Base-by-base conservation (phyloP, 768 basidiomycete species). In the Paxillus rubicundulus region DNA sequence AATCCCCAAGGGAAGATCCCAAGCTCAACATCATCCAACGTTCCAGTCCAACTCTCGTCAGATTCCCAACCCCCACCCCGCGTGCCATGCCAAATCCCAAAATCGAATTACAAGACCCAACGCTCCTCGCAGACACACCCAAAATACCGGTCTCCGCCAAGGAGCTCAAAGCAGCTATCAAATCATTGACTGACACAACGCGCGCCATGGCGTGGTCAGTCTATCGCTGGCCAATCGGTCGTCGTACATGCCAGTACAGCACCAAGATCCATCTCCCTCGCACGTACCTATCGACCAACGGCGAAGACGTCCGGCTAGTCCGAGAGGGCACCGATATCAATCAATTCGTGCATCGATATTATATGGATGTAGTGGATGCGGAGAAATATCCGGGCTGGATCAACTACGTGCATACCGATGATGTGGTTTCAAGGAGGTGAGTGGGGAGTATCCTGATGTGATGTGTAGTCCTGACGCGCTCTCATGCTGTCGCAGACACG, bases 161-260 rank as follows among this genome's bases (percentile, higher is more conserved):
- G 36, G 52, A 57, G 5, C 32, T 30, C 9, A 27, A 61, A 40
- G 61, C 56, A 16, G 64, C 72, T 0, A 52, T 65, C 17, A 68
- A 74, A 38, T 52, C 64, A 3, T 53, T 72, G 21, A 59, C 64
- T 1, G 70, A 65, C n/a, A 49, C 57, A 37, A 63, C 68, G 8
- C 65, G 72, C 44, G 74, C 73, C 13, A 59, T 60, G 17, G 74
- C 74, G 8, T 76, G 74, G 75, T 61, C 66, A 44, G 59, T 76
- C 9, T 69, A 71, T 44, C 67, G 70, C 42, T 74, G 72, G 74
- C 74, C 76, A 8, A 61, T 69, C 20, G 69, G 71, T 24, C 73
- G 72, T 53, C 58, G 66, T 36, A 37, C 69, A 17, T 58, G 69
- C 17, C 63, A 64, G 18, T 50, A 61, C 40, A 63, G 65, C 32